A percentile compares a stretch with the other conserved stretches of the same genome.
phyloP scores from a whole-genome alignment of 257 asterid species.

The Jacaranda copaia region DNA sequence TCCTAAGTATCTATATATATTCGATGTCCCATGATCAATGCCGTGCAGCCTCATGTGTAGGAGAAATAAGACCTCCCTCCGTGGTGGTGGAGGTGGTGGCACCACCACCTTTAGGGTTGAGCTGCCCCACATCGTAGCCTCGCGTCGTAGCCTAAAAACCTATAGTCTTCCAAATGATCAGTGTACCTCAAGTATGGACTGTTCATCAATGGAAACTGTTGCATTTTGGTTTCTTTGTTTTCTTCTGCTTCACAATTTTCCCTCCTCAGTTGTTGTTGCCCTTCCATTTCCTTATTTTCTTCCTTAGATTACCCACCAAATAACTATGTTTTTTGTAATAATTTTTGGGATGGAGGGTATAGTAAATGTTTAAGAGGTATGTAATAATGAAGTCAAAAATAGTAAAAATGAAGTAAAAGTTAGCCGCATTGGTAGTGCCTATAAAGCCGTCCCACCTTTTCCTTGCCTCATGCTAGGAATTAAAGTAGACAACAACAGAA shows the following conservation, averaged over 20 bases:
- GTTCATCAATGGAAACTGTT: conserved; percentile 38
- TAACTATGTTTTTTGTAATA: background rate
- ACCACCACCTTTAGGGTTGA: conserved; percentile 20
- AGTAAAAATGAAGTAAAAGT: background rate
- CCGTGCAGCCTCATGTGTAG: conserved; percentile 23
- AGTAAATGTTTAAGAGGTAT: background rate
- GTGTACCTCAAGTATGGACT: conserved; percentile 40
- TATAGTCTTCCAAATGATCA: conserved; percentile 39
- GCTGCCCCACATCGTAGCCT: conserved; percentile 31
- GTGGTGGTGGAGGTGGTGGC: background rate
- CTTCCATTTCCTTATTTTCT: conserved; percentile 15
- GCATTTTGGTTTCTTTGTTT: conserved; percentile 24
- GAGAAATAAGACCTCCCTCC: conserved; percentile 15
- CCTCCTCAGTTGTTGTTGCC: conserved; percentile 44
- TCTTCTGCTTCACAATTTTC: conserved; percentile 12
- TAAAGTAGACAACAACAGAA: background rate
- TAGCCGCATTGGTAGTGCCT: conserved; percentile 35
- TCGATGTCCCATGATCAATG: conserved; percentile 21
- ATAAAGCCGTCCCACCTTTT: conserved; percentile 33
- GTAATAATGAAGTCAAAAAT: background rate
- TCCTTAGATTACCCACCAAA: background rate
- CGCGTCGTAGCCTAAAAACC: conserved; percentile 24
- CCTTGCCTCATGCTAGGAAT: background rate
- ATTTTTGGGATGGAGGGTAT: background rate
- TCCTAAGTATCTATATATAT: background rate